These are phyloP conservation scores for Sporothrix curviconia DNA, from an alignment of 2,329 filamentous ascomycete genomes.

Conservation along the genomic window DNA sequence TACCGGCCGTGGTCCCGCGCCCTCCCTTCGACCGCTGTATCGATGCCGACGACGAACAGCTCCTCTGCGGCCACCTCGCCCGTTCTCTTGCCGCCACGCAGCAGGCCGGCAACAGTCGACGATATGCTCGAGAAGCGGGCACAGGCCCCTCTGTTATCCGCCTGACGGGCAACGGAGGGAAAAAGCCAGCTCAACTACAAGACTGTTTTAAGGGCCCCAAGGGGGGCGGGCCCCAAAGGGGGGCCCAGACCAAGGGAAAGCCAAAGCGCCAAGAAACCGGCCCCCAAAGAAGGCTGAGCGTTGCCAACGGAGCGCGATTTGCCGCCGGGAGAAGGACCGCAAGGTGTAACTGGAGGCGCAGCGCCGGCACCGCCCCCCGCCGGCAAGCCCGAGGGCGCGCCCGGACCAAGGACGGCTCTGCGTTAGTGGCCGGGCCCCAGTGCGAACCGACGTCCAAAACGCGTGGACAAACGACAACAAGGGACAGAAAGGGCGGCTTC, in stretches of 20 bases:
- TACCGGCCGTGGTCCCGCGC: conserved; percentile 46
- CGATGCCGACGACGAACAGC: conserved; percentile 75
- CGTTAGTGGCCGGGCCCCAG: conserved; percentile 43
- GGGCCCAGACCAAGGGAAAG: conserved; percentile 89
- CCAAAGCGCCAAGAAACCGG: conserved; percentile 92
- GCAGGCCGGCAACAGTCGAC: conserved; percentile 61
- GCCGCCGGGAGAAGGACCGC: conserved; percentile 72
- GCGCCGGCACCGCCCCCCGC: conserved; percentile 69
- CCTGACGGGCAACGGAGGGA: conserved; percentile 57
- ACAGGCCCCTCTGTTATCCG: conserved; percentile 68
- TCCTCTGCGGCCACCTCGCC: conserved; percentile 65
- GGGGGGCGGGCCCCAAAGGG: conserved; percentile 51
- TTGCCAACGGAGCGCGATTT: conserved; percentile 66
- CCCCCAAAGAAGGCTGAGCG: conserved; percentile 81
- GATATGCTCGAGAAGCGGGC: conserved; percentile 82
- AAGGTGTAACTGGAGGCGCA: conserved; percentile 74
- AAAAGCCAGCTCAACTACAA: conserved; percentile 55
- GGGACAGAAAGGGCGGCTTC: conserved; percentile 34
- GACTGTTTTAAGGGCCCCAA: conserved; percentile 55
- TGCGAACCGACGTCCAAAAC: too few relatives aligned
- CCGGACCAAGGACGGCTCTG: conserved; percentile 72
- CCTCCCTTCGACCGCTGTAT: conserved; percentile 65
- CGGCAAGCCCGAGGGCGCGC: conserved; percentile 75
- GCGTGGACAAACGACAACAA: conserved; percentile 33
- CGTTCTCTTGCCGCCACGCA: conserved; percentile 42